These are phyloP conservation scores for Corylus avellana DNA, from an alignment of 306 rosid genomes.

Conservation along the genomic window DNA sequence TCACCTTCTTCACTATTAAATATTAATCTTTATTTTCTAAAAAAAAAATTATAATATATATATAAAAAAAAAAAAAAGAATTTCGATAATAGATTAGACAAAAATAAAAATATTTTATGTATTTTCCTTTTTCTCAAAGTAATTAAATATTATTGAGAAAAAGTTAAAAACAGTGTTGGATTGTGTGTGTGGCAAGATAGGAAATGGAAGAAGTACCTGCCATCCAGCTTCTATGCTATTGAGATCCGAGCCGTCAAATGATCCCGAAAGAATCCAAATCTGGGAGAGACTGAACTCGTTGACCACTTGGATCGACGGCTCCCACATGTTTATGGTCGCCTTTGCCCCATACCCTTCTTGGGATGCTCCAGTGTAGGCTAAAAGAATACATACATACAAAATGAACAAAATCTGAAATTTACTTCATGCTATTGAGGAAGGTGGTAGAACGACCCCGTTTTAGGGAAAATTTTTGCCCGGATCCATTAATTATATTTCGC, in stretches of 20 bases:
- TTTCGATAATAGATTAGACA: too few species aligned
- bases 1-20: neutral
- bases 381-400: slow-evolving; percentile 19
- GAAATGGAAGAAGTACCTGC: slow-evolving; percentile 74
- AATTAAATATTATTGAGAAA: too few species aligned
- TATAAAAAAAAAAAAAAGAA: too few species aligned
- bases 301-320: slow-evolving; percentile 66
- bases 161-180: neutral
- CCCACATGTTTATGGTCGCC: slow-evolving; percentile 95
- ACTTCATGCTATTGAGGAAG: too few species aligned
- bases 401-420: neutral
- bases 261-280: slow-evolving; percentile 88
- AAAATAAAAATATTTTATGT: too few species aligned
- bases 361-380: slow-evolving; percentile 72
- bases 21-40: too few species aligned
- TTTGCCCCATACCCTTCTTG: slow-evolving; percentile 77
- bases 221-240: slow-evolving; percentile 99
- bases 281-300: slow-evolving; percentile 93
- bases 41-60: neutral
- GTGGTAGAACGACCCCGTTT: too few species aligned
- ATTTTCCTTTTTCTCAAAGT: too few species aligned
- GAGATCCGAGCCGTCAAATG: slow-evolving; percentile 94
- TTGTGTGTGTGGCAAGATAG: slow-evolving; percentile 14
- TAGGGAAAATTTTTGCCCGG: too few species aligned
- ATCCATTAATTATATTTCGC: too few species aligned